Evolutionary conservation across 371 early-diverging fungal genomes (phyloP), one percentile per base, ranked within the genome.

Genomic region (Mucor lusitanicus): DNA sequence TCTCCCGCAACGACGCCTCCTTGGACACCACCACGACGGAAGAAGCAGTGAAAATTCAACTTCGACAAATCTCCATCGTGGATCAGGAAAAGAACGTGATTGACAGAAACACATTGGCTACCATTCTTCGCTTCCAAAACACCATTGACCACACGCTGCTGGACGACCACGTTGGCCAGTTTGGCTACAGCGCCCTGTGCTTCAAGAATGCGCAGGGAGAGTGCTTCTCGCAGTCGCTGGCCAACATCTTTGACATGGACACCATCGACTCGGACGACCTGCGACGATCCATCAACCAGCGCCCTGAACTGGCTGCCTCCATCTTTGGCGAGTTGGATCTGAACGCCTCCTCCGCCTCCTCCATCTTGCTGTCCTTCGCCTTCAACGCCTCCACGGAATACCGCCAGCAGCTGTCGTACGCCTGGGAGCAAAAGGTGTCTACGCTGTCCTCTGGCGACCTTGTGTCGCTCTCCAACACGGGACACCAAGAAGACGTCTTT

Each of bases 371-470:
- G 0, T 83, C 87, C 0, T 86, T 83, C 61, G 86, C 82, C 1
- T 87, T 89, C 63, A 83, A 88, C 60, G 80, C 81, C 53, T 83
- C 85, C 23, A 79, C 82, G 5, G 70, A 79, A n/a, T 79, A 79
- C 59, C 78, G 80, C 54, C 69, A 80, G 19, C 69, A 84, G 33
- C 64, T 85, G 15, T 71, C 84, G 15, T 65, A 79, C 19, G 68
- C 73, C 15, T 88, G 87, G 85, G 80, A 80, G 32, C 78, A 85
- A 64, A 81, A 82, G 65, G 76, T 86, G 1, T 70, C 88, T 32
- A 71, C 80, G 0, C 65, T 77, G 17, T 67, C 72, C 25, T 63
- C 71, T 7, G 70, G 59, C 46, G 78, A 81, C 21, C 69, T 80
- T 21, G 65, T 81, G 23, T 75, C 75, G 0, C 63, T 72, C 13